These are phyloP conservation scores for Camellia sinensis DNA, from an alignment of 148 eudicot genomes.

Conservation along the genomic window DNA sequence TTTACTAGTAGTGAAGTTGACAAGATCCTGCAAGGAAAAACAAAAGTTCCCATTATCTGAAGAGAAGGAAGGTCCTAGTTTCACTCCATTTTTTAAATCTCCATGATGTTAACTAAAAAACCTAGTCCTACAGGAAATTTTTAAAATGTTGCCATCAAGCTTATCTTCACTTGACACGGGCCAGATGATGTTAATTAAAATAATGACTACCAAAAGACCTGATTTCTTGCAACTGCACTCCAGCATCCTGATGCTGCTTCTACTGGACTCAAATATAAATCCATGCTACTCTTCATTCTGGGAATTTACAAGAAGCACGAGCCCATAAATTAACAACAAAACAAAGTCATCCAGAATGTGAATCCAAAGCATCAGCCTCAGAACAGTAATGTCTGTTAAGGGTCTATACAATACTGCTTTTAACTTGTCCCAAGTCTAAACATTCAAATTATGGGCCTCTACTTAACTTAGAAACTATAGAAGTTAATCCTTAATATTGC, in stretches of 20 bases:
- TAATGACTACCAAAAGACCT: background rate
- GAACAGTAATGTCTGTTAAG: background rate
- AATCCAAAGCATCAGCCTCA: background rate
- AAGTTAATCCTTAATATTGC: background rate
- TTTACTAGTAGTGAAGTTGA: conserved; percentile 16
- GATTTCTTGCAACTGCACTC: background rate
- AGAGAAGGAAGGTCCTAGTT: background rate
- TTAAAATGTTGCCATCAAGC: background rate
- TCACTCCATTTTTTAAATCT: background rate
- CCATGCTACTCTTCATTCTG: background rate
- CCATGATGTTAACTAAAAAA: background rate
- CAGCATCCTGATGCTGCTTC: background rate
- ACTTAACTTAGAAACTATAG: background rate
- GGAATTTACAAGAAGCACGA: background rate
- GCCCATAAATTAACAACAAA: background rate
- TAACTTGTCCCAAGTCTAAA: background rate
- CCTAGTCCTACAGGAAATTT: too few relatives aligned
- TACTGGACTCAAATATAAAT: background rate
- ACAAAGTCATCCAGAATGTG: background rate
- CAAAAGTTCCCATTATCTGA: background rate
- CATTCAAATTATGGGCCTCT: background rate
- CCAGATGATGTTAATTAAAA: background rate
- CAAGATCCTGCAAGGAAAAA: conserved; percentile 15
- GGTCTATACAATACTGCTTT: background rate
- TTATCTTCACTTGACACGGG: background rate